Evolutionary conservation across 1,284 basidiomycete genomes (phyloP), one percentile per base, ranked within the genome.

Genomic region (Ceratobasidium sp.): DNA sequence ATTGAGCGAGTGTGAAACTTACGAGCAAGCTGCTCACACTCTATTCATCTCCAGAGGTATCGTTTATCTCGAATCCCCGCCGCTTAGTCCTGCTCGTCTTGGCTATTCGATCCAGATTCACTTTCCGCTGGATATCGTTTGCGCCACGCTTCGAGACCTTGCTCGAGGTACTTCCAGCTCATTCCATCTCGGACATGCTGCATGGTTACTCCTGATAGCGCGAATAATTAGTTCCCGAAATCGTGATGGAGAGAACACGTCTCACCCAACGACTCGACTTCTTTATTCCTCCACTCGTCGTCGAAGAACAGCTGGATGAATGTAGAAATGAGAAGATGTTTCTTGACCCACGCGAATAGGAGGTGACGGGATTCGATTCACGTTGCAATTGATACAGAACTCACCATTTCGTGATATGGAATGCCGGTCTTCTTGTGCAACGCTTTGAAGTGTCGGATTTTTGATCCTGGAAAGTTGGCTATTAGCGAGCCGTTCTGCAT

Each of bases 401-500:
- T 48, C 69, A 93, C 93, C 95, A 96, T 96, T 81, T 96, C 92
- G 3, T 90, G 89, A 82, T 95, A 96, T 0, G 94, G 91, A 69
- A 97, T 91, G 0, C 92, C 92, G 0, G 95, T 97, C 81, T 91
- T 90, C 79, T 91, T 86, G 83, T 94, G 93, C 62, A 96, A 83
- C 76, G 89, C 87, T 83, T 89, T 90, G 86, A 97, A 97, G 82
- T 97, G 96, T 5, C 87, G 87, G 23, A 95, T 85, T 84, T 96
- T 96, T 17, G 94, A 94, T n/a, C 91, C 92, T 92, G 79, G 5
- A 13, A 6, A 48, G 5, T 15, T 17, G 7, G 23, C 15, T 17
- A 26, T 50, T 17, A 64, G 4, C 42, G 44, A 44, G 38, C 71
- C n/a, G 66, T 23, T 61, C 71, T 3, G 10, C 33, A 20, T 70